Percentiles rank a stretch among this genome's conserved stretches.
Conservation (phyloP, 2,329 filamentous ascomycete species). For the Ophiocordyceps australis region DNA sequence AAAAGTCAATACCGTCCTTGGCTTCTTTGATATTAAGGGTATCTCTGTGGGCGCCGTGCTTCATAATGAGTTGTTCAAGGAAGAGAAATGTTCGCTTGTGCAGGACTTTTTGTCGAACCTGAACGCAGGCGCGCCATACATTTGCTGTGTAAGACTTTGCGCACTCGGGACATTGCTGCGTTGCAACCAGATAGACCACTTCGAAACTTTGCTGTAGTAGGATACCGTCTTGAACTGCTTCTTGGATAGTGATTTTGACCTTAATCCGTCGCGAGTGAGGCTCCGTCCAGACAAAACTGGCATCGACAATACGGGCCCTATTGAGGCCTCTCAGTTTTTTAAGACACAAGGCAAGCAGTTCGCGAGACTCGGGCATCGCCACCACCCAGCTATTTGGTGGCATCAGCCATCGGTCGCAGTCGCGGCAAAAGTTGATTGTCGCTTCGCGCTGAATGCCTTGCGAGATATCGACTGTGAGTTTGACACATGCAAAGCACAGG, state of each 20-base stretch:
- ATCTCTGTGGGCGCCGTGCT: slow-evolving; percentile 79
- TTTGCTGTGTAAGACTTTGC: slow-evolving; percentile 93
- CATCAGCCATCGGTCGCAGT: slow-evolving; percentile 86
- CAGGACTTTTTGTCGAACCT: slow-evolving; percentile 90
- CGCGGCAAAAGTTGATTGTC: slow-evolving; percentile 75
- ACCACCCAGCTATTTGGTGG: slow-evolving; percentile 77
- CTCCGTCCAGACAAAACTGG: slow-evolving; percentile 95
- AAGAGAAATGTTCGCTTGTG: slow-evolving; percentile 64
- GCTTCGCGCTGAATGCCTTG: slow-evolving; percentile 82
- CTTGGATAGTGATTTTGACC: slow-evolving; percentile 88
- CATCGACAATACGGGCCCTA: slow-evolving; percentile 89
- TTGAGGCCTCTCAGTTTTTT: slow-evolving; percentile 71
- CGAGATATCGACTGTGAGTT: slow-evolving; percentile 85
- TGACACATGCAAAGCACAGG: slow-evolving; percentile 90
- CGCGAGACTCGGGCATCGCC: slow-evolving; percentile 72
- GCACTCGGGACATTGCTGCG: slow-evolving; percentile 90
- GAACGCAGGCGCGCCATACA: slow-evolving; percentile 83
- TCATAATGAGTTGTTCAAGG: slow-evolving; percentile 89
- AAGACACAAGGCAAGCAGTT: slow-evolving; percentile 81
- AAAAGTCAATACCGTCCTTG: slow-evolving; percentile 92
- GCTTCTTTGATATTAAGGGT: slow-evolving; percentile 98
- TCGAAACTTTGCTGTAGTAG: slow-evolving; percentile 86
- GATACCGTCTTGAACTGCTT: slow-evolving; percentile 41
- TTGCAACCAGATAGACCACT: slow-evolving; percentile 77
- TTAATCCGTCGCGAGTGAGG: slow-evolving; percentile 85